Percentiles rank a stretch among this genome's conserved stretches.
phyloP scores from a whole-genome alignment of 1,284 basidiomycete species.

The Cutaneotrichosporon cyanovorans region DNA sequence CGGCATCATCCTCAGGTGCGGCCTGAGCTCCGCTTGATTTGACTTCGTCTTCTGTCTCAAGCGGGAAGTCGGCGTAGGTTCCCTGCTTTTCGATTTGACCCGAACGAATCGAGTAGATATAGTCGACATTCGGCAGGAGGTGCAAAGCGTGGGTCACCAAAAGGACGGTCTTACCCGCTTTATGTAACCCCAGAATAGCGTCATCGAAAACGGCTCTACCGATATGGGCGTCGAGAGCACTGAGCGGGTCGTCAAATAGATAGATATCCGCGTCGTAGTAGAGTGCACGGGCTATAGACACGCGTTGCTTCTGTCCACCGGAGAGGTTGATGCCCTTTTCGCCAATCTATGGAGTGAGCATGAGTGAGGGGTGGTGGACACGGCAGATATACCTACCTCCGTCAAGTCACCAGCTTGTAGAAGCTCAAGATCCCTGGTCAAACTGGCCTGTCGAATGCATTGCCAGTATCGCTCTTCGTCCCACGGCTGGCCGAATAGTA shows the following conservation, averaged over 20 bases:
- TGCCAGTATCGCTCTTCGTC: slow-evolving; percentile 62
- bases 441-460: slow-evolving; percentile 56
- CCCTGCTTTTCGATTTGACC: slow-evolving; percentile 15
- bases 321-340: slow-evolving; percentile 46
- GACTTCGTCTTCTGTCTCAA: slow-evolving; percentile 29
- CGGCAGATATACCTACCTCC: slow-evolving; percentile 25
- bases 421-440: slow-evolving; percentile 60
- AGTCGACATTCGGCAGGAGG: slow-evolving; percentile 29
- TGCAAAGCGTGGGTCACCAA: slow-evolving; percentile 53
- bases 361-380: background rate
- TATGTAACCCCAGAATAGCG: slow-evolving; percentile 58
- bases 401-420: slow-evolving; percentile 68
- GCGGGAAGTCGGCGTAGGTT: background rate
- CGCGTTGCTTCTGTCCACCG: slow-evolving; percentile 47
- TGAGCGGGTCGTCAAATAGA: slow-evolving; percentile 67
- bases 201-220: slow-evolving; percentile 76
- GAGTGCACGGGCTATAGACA: slow-evolving; percentile 65
- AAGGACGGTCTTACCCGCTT: slow-evolving; percentile 62
- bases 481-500: slow-evolving; percentile 61
- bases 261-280: slow-evolving; percentile 75
- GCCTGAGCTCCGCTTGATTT: too few relatives aligned
- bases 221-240: slow-evolving; percentile 76
- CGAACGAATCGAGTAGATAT: slow-evolving; percentile 7
- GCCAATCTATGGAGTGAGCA: slow-evolving; percentile 8
- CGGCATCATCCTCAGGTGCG: slow-evolving; percentile 15